Evolutionary conservation across 2,329 filamentous ascomycete species (phyloP).

Genomic region (Pseudogymnoascus destructans): DNA sequence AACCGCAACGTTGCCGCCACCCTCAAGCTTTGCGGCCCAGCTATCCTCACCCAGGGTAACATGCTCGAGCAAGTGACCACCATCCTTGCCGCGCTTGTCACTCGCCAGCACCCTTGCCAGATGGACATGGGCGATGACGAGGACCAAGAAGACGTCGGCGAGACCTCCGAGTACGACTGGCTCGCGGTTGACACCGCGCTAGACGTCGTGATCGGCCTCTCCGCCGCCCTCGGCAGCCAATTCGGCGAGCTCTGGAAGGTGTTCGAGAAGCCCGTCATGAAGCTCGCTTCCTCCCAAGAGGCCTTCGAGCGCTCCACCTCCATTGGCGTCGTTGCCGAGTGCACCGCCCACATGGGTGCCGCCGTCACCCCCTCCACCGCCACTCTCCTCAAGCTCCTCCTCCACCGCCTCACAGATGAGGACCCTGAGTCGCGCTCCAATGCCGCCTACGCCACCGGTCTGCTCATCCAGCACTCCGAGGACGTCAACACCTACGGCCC

Average conservation of each 20-base stretch:
- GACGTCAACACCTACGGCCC: slow-evolving; percentile 59
- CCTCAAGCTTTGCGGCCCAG: slow-evolving; percentile 80
- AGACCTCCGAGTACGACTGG: slow-evolving; percentile 96
- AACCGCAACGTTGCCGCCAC: slow-evolving; percentile 87
- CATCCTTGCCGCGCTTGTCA: slow-evolving; percentile 66
- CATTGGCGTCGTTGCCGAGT: slow-evolving; percentile 85
- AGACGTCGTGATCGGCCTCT: slow-evolving; percentile 76
- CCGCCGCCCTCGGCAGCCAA: slow-evolving; percentile 64
- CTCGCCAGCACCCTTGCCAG: slow-evolving; percentile 84
- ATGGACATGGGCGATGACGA: slow-evolving; percentile 74
- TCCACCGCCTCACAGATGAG: slow-evolving; percentile 79
- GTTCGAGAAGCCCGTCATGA: slow-evolving; percentile 83
- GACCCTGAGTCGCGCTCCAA: slow-evolving; percentile 91
- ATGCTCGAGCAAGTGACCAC: slow-evolving; percentile 66
- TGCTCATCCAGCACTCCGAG: slow-evolving; percentile 70
- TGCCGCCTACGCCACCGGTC: slow-evolving; percentile 79
- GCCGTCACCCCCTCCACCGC: slow-evolving; percentile 72
- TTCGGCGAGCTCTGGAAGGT: slow-evolving; percentile 91
- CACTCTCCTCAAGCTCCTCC: slow-evolving; percentile 62
- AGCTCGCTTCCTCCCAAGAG: slow-evolving; percentile 76
- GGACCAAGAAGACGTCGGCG: slow-evolving; percentile 56
- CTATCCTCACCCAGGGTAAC: slow-evolving; percentile 61
- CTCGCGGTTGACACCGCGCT: slow-evolving; percentile 88
- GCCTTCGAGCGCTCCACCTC: slow-evolving; percentile 78
- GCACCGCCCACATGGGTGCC: slow-evolving; percentile 68